Evolutionary conservation across 1,139 yeast species (phyloP).

Genomic region (Debaryomyces subglobosus): DNA sequence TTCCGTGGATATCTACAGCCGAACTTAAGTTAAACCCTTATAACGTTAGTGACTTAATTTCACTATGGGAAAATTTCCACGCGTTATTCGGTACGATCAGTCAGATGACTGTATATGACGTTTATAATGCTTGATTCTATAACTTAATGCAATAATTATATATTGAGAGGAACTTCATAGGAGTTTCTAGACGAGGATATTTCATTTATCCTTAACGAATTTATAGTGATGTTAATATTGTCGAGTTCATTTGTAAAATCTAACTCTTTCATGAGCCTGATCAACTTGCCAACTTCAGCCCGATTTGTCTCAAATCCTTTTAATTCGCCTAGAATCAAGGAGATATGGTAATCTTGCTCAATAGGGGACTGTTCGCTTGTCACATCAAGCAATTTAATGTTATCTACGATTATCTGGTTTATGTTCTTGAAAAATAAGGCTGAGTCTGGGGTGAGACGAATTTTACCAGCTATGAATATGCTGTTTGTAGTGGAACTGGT

Average conservation of each 20-base stretch:
- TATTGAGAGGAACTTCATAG: conserved; percentile 6
- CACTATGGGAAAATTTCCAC: neutral
- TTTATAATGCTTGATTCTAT: neutral
- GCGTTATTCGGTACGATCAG: conserved; percentile 1
- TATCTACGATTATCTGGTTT: conserved; percentile 10
- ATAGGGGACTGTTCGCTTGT: neutral
- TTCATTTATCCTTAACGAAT: conserved; percentile 6
- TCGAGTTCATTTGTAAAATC: conserved; percentile 9
- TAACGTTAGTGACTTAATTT: neutral
- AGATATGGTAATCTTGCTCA: conserved; percentile 11
- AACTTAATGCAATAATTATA: neutral
- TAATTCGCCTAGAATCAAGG: conserved; percentile 13
- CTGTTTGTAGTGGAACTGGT: conserved; percentile 12
- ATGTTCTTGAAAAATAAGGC: conserved; percentile 9
- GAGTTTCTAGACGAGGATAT: conserved; percentile 3
- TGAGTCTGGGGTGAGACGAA: conserved; percentile 5
- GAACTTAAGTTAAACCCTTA: neutral
- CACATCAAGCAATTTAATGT: conserved; percentile 12
- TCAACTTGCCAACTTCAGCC: conserved; percentile 3
- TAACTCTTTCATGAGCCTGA: conserved; percentile 1
- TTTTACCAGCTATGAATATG: conserved; percentile 11
- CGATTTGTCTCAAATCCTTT: conserved; percentile 6
- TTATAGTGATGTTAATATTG: conserved; percentile 8
- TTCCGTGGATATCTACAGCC: neutral
- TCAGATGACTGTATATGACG: conserved; percentile 3